Base-by-base conservation (phyloP, 1,284 basidiomycete species). In the Trametes pubescens region DNA sequence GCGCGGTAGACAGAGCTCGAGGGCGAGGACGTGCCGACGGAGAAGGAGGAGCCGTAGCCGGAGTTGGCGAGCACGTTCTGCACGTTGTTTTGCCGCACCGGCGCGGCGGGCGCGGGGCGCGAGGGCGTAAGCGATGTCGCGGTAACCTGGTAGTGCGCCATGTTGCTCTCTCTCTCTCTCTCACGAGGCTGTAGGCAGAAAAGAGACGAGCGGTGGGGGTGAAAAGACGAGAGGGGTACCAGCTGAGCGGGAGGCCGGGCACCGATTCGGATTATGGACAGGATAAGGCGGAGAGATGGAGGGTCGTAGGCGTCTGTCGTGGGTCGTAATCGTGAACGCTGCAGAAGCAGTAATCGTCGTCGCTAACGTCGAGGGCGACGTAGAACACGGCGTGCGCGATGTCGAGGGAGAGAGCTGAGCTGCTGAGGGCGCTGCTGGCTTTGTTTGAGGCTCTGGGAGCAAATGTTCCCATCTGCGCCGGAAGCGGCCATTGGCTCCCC, bases 71-170 rank as follows among this genome's bases (percentile, higher is more conserved):
- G 80, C 22, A 80, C 74, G 69, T 77, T 80, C 68, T 80, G 69
- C 16, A 73, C 69, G 61, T 86, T 84, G 13, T 77, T 74, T 18
- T 82, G 79, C 51, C 84, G 81, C 32, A 80, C 72, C 5, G 91
- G 90, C 3, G 86, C 88, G 57, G 85, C 86, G 18, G 91, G 90
- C 14, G 90, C 90, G 57, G 90, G 84, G 59, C 86, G 80, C 40
- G 84, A 81, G 53, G 86, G 86, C 2, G 84, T 85, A 61, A 86
- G 75, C 59, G 82, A 83, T 44, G 80, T 76, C 48, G 82, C 75
- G 46, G 83, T 76, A 55, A 84, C 78, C 59, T 80, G 80, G 69
- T 82, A 83, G 75, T 79, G 85, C 54, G 83, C 77, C 82, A 84
- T 84, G 53, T n/a, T 38, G n/a, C 13, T 21, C 22, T 22, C 10